phyloP scores from a whole-genome alignment of 208 protist genomes.

The Herpetomonas tarakana region DNA sequence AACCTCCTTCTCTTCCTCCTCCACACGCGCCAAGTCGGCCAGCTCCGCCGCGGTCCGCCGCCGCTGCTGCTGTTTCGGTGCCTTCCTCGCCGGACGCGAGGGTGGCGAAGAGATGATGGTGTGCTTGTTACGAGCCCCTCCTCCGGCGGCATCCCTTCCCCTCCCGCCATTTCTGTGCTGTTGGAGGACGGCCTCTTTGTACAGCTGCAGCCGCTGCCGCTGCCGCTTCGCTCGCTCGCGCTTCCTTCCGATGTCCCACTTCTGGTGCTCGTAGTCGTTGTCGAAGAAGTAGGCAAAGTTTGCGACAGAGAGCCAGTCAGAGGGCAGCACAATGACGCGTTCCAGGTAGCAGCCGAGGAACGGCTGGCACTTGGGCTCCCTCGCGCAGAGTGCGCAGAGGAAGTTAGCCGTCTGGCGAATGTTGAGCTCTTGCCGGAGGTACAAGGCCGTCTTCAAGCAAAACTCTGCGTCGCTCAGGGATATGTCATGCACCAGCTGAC shows the following conservation, averaged over 20 bases:
- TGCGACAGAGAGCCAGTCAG: constrained; percentile 94
- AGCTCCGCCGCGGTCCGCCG: neutral
- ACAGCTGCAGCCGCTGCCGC: neutral
- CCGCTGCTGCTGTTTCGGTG: neutral
- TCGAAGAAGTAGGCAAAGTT: constrained; percentile 73
- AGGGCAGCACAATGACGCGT: constrained; percentile 78
- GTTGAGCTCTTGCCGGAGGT: constrained; percentile 90
- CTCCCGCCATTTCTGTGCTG: neutral
- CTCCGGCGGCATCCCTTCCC: neutral
- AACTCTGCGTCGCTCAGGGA: constrained; percentile 76
- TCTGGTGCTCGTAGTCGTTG: constrained; percentile 19
- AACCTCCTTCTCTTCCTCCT: neutral
- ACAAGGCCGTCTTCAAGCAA: constrained; percentile 91
- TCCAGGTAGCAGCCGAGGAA: constrained; percentile 88
- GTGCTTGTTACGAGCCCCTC: neutral
- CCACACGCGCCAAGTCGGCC: neutral
- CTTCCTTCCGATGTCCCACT: neutral
- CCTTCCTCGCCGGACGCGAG: neutral
- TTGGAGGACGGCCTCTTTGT: neutral
- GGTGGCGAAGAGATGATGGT: neutral
- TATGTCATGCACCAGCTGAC: constrained; percentile 54
- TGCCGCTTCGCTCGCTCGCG: neutral
- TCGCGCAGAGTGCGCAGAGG: constrained; percentile 79
- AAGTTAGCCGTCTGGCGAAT: constrained; percentile 92
- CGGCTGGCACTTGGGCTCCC: constrained; percentile 68